phyloP scores from a whole-genome alignment of 2,329 filamentous ascomycete species.

The Alternaria longipes region DNA sequence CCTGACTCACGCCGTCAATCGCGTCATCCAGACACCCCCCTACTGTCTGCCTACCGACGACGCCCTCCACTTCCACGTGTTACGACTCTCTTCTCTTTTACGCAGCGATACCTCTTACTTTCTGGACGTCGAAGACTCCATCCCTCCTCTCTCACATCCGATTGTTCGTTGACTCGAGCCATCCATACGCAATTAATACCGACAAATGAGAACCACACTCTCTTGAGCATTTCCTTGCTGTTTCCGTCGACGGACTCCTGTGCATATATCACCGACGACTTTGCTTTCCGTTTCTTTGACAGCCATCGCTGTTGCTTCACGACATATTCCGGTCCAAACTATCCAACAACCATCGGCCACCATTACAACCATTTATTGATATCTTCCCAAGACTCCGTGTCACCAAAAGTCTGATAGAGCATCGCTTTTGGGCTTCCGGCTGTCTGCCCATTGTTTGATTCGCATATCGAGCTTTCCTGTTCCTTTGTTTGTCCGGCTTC shows the following conservation, averaged over 20 bases:
- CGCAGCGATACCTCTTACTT: slow-evolving; percentile 49
- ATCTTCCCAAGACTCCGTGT: slow-evolving; percentile 42
- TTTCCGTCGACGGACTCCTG: slow-evolving; percentile 51
- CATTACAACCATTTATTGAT: slow-evolving; percentile 47
- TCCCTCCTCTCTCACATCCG: slow-evolving; percentile 24
- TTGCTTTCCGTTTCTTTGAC: slow-evolving; percentile 41
- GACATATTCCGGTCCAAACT: slow-evolving; percentile 34
- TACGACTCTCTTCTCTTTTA: slow-evolving; percentile 51
- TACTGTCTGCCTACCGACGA: slow-evolving; percentile 40
- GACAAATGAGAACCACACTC: slow-evolving; percentile 57
- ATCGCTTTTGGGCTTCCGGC: slow-evolving; percentile 47
- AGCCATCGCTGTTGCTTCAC: slow-evolving; percentile 41
- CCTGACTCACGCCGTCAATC: slow-evolving; percentile 48
- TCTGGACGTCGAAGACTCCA: slow-evolving; percentile 44
- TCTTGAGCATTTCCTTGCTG: slow-evolving; percentile 54
- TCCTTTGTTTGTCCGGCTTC: slow-evolving; percentile 33
- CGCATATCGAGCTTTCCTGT: slow-evolving; percentile 39
- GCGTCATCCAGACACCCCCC: slow-evolving; percentile 38
- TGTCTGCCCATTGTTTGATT: slow-evolving; percentile 48
- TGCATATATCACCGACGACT: slow-evolving; percentile 54
- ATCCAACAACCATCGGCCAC: slow-evolving; percentile 30
- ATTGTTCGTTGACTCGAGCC: slow-evolving; percentile 53
- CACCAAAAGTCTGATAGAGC: slow-evolving; percentile 52
- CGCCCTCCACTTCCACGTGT: slow-evolving; percentile 49
- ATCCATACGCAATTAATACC: slow-evolving; percentile 53